Percentiles rank a stretch among this genome's conserved stretches.
Evolutionary conservation across 2,329 filamentous ascomycete genomes (phyloP).

Genomic region (Ophiostoma ips): DNA sequence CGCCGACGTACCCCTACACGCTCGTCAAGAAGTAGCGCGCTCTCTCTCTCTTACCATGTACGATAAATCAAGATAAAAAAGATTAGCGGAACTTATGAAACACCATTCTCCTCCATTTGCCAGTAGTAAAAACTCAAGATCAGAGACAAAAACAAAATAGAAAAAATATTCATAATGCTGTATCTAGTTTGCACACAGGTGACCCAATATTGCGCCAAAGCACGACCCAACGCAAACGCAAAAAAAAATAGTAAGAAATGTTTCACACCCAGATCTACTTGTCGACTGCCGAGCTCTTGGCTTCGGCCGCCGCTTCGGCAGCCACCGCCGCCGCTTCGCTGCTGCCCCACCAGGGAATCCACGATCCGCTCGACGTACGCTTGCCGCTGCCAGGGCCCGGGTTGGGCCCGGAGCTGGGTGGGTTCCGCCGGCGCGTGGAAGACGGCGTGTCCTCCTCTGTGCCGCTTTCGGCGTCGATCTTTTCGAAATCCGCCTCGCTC

Average conservation of each 20-base stretch:
- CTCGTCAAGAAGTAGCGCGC: neutral
- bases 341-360: conserved; percentile 36
- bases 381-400: conserved; percentile 4
- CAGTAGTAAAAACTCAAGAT: too few relatives aligned
- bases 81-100: too few relatives aligned
- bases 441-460: conserved; percentile 31
- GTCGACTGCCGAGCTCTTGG: conserved; percentile 27
- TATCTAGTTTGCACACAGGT: too few relatives aligned
- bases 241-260: neutral
- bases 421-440: conserved; percentile 14
- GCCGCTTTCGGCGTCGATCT: conserved; percentile 59
- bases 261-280: conserved; percentile 10
- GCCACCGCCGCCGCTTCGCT: conserved; percentile 21
- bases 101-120: too few relatives aligned
- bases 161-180: too few relatives aligned
- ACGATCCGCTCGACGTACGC: conserved; percentile 22
- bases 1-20: conserved; percentile 47
- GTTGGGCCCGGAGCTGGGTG: conserved; percentile 5
- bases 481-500: conserved; percentile 81
- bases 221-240: too few relatives aligned
- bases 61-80: too few relatives aligned
- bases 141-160: too few relatives aligned
- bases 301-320: conserved; percentile 13
- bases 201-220: too few relatives aligned
- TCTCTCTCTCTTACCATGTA: too few relatives aligned